A percentile compares a stretch with the other conserved stretches of the same genome.
phyloP scores from a whole-genome alignment of 352 stramenopile species.

The Pythium sp. region DNA sequence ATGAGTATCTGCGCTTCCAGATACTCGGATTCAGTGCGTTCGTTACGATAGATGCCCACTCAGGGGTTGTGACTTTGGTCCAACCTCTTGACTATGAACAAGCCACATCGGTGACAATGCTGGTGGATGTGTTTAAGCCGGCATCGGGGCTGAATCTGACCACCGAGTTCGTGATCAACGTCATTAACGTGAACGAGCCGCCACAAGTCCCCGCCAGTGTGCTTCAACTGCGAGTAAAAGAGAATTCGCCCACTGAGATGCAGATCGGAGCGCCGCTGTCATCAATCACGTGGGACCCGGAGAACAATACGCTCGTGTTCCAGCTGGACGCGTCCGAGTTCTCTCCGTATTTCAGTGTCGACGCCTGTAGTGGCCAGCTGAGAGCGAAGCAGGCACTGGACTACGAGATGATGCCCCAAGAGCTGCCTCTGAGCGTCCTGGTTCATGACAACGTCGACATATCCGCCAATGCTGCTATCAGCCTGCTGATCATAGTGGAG shows the following conservation, averaged over 20 bases:
- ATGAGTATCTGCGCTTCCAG: constrained; percentile 28
- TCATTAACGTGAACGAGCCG: constrained; percentile 27
- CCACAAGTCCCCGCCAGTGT: constrained; percentile 13
- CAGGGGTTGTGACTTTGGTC: constrained; percentile 10
- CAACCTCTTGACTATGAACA: constrained; percentile 8
- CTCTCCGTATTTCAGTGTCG: constrained; percentile 41
- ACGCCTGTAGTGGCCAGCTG: constrained; percentile 50
- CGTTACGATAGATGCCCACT: background rate
- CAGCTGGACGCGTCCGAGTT: constrained; percentile 38
- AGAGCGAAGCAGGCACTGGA: constrained; percentile 31
- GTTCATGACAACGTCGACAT: constrained; percentile 11
- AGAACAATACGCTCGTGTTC: constrained; percentile 49
- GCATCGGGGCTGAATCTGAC: background rate
- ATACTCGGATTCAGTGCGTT: constrained; percentile 7
- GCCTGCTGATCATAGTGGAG: constrained; percentile 1
- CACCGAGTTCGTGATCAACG: constrained; percentile 10
- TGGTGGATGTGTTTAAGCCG: constrained; percentile 9
- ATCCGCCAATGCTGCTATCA: background rate
- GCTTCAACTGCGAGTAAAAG: constrained; percentile 3
- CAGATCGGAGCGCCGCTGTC: constrained; percentile 29
- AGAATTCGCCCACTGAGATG: constrained; percentile 1
- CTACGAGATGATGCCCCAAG: constrained; percentile 28
- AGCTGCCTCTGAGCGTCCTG: constrained; percentile 3
- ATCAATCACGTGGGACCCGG: constrained; percentile 44
- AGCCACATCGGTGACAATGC: background rate